phyloP scores from a whole-genome alignment of 768 basidiomycete genomes.

The Exsudoporus frostii region DNA sequence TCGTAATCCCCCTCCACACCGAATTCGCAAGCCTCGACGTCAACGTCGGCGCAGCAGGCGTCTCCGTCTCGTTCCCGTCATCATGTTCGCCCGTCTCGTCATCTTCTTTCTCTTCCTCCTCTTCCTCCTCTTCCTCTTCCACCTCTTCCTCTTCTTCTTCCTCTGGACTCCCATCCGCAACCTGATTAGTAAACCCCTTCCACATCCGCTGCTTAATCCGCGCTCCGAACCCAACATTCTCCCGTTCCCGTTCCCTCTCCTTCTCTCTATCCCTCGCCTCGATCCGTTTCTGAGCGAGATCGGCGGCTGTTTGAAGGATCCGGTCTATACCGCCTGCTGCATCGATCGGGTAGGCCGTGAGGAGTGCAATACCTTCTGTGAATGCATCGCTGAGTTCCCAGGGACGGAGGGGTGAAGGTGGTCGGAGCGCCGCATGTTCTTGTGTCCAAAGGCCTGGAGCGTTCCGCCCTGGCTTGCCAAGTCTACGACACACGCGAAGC shows the following conservation, averaged over 20 bases:
- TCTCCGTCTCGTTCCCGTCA: conserved; percentile 48
- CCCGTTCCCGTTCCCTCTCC: conserved; percentile 29
- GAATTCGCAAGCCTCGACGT: conserved; percentile 55
- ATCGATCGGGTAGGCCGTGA: conserved; percentile 63
- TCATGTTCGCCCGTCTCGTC: conserved; percentile 29
- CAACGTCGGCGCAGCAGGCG: conserved; percentile 35
- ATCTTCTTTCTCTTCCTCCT: conserved; percentile 31
- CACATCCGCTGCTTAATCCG: conserved; percentile 61
- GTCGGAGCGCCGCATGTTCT: conserved; percentile 36
- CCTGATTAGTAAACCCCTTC: conserved; percentile 62
- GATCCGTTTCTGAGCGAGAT: conserved; percentile 52
- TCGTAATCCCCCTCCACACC: conserved; percentile 78
- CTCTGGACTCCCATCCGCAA: conserved; percentile 30
- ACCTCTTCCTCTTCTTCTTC: conserved; percentile 37
- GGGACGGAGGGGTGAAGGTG: conserved; percentile 43
- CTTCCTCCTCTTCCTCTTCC: conserved; percentile 32
- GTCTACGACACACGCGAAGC: conserved; percentile 33
- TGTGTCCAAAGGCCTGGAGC: conserved; percentile 54
- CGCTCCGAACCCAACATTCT: conserved; percentile 47
- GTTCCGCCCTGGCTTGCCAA: conserved; percentile 46
- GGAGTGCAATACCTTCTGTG: conserved; percentile 58
- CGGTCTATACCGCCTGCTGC: conserved; percentile 68
- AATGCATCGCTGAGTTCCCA: conserved; percentile 64
- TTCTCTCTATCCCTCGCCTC: conserved; percentile 33
- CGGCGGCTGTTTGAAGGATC: conserved; percentile 63